phyloP scores from a whole-genome alignment of 129 eudicot genomes.

The Lactuca saligna region DNA sequence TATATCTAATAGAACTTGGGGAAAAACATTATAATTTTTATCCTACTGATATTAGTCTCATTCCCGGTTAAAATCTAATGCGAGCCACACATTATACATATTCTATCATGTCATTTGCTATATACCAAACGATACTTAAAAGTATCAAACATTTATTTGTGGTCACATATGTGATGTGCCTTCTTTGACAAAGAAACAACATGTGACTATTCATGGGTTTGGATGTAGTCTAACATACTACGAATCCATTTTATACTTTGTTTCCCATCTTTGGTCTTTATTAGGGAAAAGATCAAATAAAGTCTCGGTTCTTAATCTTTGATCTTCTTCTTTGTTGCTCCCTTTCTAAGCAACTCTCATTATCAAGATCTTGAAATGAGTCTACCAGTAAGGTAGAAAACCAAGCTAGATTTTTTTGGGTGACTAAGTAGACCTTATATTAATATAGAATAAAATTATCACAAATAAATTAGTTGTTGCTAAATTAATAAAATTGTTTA shows the following conservation, averaged over 20 bases:
- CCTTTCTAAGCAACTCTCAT: slow-evolving; percentile 13
- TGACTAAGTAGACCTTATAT: background rate
- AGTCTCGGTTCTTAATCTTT: slow-evolving; percentile 12
- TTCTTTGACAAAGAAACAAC: slow-evolving; percentile 12
- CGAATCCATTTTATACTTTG: slow-evolving; percentile 21
- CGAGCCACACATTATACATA: background rate
- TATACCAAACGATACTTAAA: background rate
- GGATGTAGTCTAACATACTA: slow-evolving; percentile 29
- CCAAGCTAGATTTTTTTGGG: background rate
- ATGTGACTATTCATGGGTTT: slow-evolving; percentile 13
- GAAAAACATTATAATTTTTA: no score
- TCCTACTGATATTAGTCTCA: no score
- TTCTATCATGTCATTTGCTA: background rate
- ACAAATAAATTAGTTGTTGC: background rate
- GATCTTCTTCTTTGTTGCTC: slow-evolving; percentile 11
- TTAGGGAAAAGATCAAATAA: background rate
- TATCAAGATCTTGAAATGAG: slow-evolving; percentile 1
- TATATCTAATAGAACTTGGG: no score
- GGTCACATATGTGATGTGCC: slow-evolving; percentile 4
- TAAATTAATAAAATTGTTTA: background rate
- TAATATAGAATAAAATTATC: background rate
- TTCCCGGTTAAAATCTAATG: no score
- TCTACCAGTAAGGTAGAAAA: background rate
- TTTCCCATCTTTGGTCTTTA: slow-evolving; percentile 17
- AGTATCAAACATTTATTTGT: slow-evolving; percentile 5